A percentile compares a stretch with the other conserved stretches of the same genome.
These are phyloP conservation scores for Solanum sitiens DNA, from an alignment of 257 asterid species.

Conservation along the genomic window DNA sequence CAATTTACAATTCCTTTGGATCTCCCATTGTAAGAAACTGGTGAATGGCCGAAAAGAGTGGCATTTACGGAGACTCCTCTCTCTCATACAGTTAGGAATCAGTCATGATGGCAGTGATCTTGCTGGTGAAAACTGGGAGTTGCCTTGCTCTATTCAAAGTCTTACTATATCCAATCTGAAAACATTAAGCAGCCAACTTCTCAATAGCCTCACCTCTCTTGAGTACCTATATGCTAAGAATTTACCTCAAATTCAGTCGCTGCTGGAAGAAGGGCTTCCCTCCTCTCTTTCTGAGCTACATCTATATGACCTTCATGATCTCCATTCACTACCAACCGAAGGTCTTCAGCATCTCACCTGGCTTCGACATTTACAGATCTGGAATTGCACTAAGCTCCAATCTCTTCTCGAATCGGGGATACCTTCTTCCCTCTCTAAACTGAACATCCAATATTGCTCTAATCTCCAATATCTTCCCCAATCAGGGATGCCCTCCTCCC, in stretches of 20 bases:
- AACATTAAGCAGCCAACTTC: background rate
- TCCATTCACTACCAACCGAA: background rate
- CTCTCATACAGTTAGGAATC: background rate
- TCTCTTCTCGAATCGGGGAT: background rate
- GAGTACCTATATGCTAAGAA: accelerated
- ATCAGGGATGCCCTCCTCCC: background rate
- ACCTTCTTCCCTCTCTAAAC: background rate
- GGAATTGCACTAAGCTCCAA: background rate
- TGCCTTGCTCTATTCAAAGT: background rate
- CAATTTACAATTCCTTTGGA: no score
- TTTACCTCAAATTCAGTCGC: background rate
- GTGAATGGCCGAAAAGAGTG: background rate
- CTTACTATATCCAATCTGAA: accelerated
- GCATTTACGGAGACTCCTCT: background rate
- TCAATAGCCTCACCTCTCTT: background rate
- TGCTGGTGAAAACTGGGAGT: background rate
- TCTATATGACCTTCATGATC: accelerated
- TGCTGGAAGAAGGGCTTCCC: background rate
- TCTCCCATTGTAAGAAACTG: background rate
- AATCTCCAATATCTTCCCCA: background rate
- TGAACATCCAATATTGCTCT: background rate
- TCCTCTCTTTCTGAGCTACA: background rate
- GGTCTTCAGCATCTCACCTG: background rate
- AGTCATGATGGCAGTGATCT: accelerated
- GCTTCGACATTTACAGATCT: background rate